Base-by-base conservation (phyloP, 2,329 filamentous ascomycete genomes). In the Chrysoporthe austroafricana region DNA sequence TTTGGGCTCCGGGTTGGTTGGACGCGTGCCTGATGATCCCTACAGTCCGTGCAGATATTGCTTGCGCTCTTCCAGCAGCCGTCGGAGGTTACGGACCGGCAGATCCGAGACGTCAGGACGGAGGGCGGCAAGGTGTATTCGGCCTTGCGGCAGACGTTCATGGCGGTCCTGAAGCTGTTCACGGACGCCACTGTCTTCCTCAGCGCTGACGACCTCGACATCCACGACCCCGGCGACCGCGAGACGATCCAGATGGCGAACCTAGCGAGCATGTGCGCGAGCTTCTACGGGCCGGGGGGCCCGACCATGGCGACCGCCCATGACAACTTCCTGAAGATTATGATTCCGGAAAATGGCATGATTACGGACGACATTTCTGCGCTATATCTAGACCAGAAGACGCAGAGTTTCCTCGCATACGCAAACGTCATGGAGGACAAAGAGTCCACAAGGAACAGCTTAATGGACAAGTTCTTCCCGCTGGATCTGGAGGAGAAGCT, bases 391-490 rank as follows among this genome's bases (percentile, higher is more conserved):
- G 79, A 77, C n/a, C 78, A 85, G 68, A 85, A 83, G 72, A 82
- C 81, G 0, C 82, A 83, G 61, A 74, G 78, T 67, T 77, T 90
- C 62, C 88, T 91, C 68, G 79, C 84, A 58, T 81, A 82, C 13
- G 78, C 90, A 26, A 79, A 84, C 54, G 79, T 79, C 7, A 76
- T 85, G 60, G 79, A 82, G 0, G 85, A 84, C 65, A 84, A 82
- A 18, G 77, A 87, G 63, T 73, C 74, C 18, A 79, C 81, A 16
- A 86, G 87, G 16, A 84, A 87, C 18, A 69, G 64, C 34, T 79
- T 84, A 21, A 75, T 90, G 18, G 83, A 84, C 13, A 84, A 88
- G 64, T 81, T 87, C 3, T 82, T 92, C 46, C 81, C 84, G 7
- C 79, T 83, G 9, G 81, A 90, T 4, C 77, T 91, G 2, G 83